These are phyloP conservation scores for Globisporangium parvum DNA, from an alignment of 352 stramenopile genomes.

Conservation along the genomic window DNA sequence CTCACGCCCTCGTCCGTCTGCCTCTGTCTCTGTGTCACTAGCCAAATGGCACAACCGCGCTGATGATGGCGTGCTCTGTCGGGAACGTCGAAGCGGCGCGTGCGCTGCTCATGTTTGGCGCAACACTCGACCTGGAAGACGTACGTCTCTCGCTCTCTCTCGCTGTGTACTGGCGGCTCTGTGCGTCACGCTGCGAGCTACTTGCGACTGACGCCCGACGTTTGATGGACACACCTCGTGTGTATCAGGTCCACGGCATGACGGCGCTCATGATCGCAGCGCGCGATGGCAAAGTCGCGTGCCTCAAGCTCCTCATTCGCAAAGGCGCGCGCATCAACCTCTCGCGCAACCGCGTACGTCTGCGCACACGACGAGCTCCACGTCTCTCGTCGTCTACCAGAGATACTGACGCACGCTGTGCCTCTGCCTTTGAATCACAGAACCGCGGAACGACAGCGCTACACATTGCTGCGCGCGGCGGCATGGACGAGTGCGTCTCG, in stretches of 20 bases:
- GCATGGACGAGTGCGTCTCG: conserved; percentile 67
- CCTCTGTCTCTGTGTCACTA: conserved; percentile 13
- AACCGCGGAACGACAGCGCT: conserved; percentile 77
- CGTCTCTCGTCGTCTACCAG: neutral
- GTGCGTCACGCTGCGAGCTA: too few relatives aligned
- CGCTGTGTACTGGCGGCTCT: too few relatives aligned
- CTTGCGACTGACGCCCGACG: neutral
- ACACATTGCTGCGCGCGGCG: conserved; percentile 71
- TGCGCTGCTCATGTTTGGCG: conserved; percentile 80
- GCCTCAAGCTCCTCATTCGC: conserved; percentile 65
- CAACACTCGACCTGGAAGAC: conserved; percentile 80
- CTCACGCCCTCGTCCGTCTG: conserved; percentile 4
- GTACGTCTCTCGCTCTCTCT: conserved; percentile 24
- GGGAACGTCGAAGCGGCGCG: conserved; percentile 82
- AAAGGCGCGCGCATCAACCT: conserved; percentile 80
- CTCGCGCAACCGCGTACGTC: conserved; percentile 64
- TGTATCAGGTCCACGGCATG: conserved; percentile 62
- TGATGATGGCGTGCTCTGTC: conserved; percentile 84
- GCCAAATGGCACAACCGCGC: conserved; percentile 69
- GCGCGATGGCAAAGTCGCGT: conserved; percentile 56
- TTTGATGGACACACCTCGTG: neutral
- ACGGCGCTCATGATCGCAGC: conserved; percentile 79
- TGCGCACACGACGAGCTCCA: neutral
- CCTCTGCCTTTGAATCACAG: conserved; percentile 5
- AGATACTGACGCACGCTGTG: neutral